phyloP scores from a whole-genome alignment of 1,284 basidiomycete genomes.

The Trichosporon sp. region DNA sequence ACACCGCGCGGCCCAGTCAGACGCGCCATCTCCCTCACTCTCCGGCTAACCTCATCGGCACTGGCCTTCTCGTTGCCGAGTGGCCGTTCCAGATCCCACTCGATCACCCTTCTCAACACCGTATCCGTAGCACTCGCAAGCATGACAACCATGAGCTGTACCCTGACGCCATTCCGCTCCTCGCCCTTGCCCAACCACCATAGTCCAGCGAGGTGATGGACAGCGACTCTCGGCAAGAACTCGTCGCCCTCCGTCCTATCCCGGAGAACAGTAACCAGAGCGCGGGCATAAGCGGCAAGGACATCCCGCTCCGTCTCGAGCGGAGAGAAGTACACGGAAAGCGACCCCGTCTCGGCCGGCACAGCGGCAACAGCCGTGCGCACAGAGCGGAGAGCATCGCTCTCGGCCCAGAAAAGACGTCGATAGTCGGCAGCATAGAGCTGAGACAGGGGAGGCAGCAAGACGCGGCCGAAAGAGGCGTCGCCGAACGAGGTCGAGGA shows the following conservation, averaged over 20 bases:
- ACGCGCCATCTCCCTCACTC: not conserved
- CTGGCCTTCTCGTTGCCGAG: not conserved
- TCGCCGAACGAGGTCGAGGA: slow-evolving; percentile 88
- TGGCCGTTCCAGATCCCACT: slow-evolving; percentile 8
- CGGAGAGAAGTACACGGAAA: slow-evolving; percentile 71
- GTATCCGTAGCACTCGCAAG: slow-evolving; percentile 21
- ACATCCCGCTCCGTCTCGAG: slow-evolving; percentile 69
- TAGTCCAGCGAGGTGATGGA: slow-evolving; percentile 75
- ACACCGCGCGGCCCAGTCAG: slow-evolving; percentile 23
- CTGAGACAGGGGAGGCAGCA: slow-evolving; percentile 72
- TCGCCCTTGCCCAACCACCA: slow-evolving; percentile 64
- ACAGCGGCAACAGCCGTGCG: slow-evolving; percentile 48
- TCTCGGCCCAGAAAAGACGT: slow-evolving; percentile 79
- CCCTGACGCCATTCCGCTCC: slow-evolving; percentile 20
- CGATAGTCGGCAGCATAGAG: slow-evolving; percentile 81
- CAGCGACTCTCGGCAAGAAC: slow-evolving; percentile 70
- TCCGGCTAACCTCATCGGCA: slow-evolving; percentile 6
- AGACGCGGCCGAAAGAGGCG: slow-evolving; percentile 69
- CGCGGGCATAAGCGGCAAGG: slow-evolving; percentile 60
- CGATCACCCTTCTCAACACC: slow-evolving; percentile 20
- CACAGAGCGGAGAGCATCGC: slow-evolving; percentile 64
- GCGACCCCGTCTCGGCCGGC: slow-evolving; percentile 45
- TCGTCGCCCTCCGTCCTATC: slow-evolving; percentile 51
- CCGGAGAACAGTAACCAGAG: slow-evolving; percentile 46
- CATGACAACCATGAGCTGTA: slow-evolving; percentile 30